phyloP scores from a whole-genome alignment of 768 basidiomycete species.

The Tubosaeta sp. region DNA sequence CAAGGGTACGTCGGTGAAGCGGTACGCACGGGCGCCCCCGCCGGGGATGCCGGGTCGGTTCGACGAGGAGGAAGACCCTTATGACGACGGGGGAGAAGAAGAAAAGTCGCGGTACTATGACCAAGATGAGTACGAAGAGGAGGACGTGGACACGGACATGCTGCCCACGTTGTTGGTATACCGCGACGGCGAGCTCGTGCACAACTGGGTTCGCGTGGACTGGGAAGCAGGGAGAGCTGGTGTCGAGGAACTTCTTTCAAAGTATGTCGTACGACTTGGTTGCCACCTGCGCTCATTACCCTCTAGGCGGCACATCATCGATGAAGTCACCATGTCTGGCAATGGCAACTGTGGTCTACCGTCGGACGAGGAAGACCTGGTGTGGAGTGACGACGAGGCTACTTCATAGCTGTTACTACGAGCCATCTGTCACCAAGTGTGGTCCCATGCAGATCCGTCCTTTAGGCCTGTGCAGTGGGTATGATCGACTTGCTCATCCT shows the following conservation, averaged over 20 bases:
- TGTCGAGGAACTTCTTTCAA: constrained; percentile 62
- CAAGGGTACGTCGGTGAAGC: constrained; percentile 21
- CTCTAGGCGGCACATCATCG: constrained; percentile 26
- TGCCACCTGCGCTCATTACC: neutral
- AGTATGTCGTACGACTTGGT: constrained; percentile 32
- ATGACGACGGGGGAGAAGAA: constrained; percentile 34
- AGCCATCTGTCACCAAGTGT: neutral
- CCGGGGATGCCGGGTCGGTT: constrained; percentile 22
- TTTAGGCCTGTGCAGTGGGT: neutral
- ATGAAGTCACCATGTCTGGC: constrained; percentile 13
- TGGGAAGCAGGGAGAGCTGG: constrained; percentile 75
- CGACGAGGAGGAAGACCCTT: constrained; percentile 50
- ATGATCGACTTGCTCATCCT: neutral
- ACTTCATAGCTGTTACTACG: neutral
- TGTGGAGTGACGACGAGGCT: constrained; percentile 51
- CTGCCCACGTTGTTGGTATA: constrained; percentile 78
- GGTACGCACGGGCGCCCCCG: constrained; percentile 3
- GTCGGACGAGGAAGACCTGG: constrained; percentile 46
- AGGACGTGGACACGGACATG: constrained; percentile 72
- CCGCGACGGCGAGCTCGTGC: constrained; percentile 75
- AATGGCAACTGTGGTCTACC: constrained; percentile 46
- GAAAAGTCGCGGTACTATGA: constrained; percentile 30
- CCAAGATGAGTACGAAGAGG: constrained; percentile 50
- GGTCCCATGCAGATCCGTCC: neutral
- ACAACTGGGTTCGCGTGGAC: constrained; percentile 85